A percentile compares a stretch with the other conserved stretches of the same genome.
Conservation (phyloP, 1,284 basidiomycete genomes). For the Exsudoporus floridanus region DNA sequence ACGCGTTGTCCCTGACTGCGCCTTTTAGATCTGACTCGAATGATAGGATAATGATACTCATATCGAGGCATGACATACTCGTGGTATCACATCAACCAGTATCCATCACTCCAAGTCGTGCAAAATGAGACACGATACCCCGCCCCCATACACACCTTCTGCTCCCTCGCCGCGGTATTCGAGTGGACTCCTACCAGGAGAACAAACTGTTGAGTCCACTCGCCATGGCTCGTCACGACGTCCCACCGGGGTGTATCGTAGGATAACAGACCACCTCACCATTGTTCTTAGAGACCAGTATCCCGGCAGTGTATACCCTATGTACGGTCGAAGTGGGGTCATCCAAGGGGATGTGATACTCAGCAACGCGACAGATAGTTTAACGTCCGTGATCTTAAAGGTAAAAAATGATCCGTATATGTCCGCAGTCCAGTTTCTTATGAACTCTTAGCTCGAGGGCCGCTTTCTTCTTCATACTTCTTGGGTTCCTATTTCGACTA, state of each 20-base stretch:
- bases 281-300: slow-evolving; percentile 25
- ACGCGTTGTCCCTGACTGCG: too few species aligned
- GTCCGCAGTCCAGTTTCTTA: slow-evolving; percentile 1
- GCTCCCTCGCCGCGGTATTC: slow-evolving; percentile 30
- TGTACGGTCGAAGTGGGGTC: slow-evolving; percentile 22
- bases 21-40: too few species aligned
- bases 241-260: slow-evolving; percentile 27
- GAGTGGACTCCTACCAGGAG: slow-evolving; percentile 26
- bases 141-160: slow-evolving; percentile 28
- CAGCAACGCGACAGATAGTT: background rate
- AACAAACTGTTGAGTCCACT: slow-evolving; percentile 21
- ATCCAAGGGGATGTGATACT: slow-evolving; percentile 29
- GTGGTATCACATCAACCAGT: too few species aligned
- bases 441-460: slow-evolving; percentile 29
- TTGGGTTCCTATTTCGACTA: slow-evolving; percentile 11
- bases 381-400: slow-evolving; percentile 28
- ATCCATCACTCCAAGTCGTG: background rate
- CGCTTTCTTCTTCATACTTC: slow-evolving; percentile 18
- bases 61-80: background rate
- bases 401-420: slow-evolving; percentile 9
- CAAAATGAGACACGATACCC: slow-evolving; percentile 15
- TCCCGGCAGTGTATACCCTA: slow-evolving; percentile 25
- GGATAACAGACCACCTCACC: slow-evolving; percentile 34
- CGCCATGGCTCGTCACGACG: slow-evolving; percentile 5
- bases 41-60: too few species aligned